phyloP scores from a whole-genome alignment of 2,329 filamentous ascomycete species.

The Beauveria varroae region DNA sequence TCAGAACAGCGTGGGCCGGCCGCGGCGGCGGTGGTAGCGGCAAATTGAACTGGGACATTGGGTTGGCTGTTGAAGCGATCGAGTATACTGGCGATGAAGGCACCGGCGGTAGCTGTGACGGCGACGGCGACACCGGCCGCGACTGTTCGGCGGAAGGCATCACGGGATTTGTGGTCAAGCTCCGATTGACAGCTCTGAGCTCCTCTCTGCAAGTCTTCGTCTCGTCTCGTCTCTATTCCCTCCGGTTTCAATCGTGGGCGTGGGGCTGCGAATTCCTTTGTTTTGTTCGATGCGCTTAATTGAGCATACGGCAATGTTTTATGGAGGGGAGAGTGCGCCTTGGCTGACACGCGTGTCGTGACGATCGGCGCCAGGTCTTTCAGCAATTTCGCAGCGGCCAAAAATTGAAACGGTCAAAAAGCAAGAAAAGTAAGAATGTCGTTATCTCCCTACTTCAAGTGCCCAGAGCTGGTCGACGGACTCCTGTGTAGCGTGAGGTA shows the following conservation, averaged over 20 bases:
- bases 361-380: background rate
- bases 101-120: constrained; percentile 51
- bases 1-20: constrained; percentile 51
- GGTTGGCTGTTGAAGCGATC: constrained; percentile 55
- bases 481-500: background rate
- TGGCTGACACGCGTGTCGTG: background rate
- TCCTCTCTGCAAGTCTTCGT: background rate
- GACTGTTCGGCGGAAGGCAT: constrained; percentile 28
- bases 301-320: background rate
- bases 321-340: background rate
- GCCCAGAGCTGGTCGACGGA: background rate
- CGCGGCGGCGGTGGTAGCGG: constrained; percentile 54
- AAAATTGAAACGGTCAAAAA: background rate
- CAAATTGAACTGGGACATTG: constrained; percentile 50
- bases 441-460: background rate
- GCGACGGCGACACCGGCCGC: constrained; percentile 41
- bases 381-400: background rate
- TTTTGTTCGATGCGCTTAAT: constrained; percentile 3
- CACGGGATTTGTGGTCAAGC: background rate
- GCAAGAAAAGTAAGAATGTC: background rate
- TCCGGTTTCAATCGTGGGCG: background rate
- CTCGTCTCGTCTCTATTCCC: background rate
- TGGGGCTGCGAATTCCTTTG: constrained; percentile 2
- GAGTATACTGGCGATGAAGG: constrained; percentile 57
- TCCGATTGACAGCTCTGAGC: background rate